Conservation (phyloP, 495 filamentous ascomycete species). For the Penicillium canescens region DNA sequence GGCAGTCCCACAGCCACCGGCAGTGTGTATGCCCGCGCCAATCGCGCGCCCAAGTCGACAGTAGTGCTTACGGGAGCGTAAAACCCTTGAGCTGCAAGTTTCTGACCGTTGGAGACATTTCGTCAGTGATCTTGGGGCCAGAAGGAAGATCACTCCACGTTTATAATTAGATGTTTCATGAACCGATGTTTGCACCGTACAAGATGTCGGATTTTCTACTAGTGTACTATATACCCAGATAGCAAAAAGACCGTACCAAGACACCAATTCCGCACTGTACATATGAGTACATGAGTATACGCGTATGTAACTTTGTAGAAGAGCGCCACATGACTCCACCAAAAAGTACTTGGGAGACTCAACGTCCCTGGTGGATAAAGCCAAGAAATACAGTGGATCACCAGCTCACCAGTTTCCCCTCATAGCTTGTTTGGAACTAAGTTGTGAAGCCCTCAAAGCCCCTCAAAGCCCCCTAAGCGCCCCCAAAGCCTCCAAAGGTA, state of each 20-base stretch:
- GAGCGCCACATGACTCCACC: not conserved
- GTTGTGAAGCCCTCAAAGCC: not conserved
- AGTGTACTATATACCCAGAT: no score
- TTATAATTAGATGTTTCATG: no score
- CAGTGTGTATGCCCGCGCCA: not conserved
- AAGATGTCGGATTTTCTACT: no score
- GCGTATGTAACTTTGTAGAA: no score
- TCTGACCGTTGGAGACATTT: not conserved
- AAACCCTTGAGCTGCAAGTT: not conserved
- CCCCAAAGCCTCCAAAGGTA: not conserved
- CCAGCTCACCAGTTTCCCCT: not conserved
- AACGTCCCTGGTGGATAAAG: no score
- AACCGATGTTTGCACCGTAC: no score
- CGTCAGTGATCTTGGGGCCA: no score
- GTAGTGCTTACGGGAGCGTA: constrained; percentile 1
- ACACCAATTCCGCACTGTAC: no score
- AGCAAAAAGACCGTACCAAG: no score
- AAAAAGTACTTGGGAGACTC: not conserved
- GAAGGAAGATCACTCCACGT: no score
- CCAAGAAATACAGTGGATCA: not conserved
- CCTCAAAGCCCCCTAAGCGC: no score
- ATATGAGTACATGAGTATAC: no score
- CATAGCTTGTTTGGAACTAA: not conserved
- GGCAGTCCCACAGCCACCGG: not conserved
- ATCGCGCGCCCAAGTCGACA: not conserved